Percentiles rank a stretch among this genome's conserved stretches.
Conservation (phyloP, 306 rosid species). For the Inga leiocalycina region DNA sequence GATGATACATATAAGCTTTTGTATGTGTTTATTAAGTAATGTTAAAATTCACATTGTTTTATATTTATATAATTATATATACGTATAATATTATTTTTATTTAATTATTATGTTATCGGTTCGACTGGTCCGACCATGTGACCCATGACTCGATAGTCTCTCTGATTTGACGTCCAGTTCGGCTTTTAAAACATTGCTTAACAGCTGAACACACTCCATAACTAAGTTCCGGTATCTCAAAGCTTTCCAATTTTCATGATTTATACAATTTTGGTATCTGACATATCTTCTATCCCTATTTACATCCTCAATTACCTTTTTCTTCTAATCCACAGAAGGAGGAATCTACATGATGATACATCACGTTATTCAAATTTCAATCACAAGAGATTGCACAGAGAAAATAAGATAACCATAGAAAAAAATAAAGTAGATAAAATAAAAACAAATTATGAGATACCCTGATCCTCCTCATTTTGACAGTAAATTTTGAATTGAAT, state of each 20-base stretch:
- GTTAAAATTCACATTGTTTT: too few species aligned
- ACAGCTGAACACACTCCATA: constrained; percentile 88
- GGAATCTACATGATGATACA: constrained; percentile 58
- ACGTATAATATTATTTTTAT: too few species aligned
- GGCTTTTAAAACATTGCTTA: constrained; percentile 37
- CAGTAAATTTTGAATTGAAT: constrained; percentile 84
- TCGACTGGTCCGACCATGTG: too few species aligned
- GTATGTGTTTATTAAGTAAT: too few species aligned
- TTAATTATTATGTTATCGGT: too few species aligned
- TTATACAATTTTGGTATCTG: constrained; percentile 89
- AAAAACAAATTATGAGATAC: constrained; percentile 35
- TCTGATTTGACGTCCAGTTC: too few species aligned
- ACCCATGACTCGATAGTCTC: too few species aligned
- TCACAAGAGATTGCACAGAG: background rate
- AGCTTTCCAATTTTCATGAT: constrained; percentile 85
- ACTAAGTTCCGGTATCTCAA: constrained; percentile 80
- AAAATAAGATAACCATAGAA: constrained; percentile 1
- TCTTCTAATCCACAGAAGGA: constrained; percentile 93
- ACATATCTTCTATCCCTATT: constrained; percentile 95
- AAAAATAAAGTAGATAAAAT: background rate
- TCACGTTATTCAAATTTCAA: constrained; percentile 13
- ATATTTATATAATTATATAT: too few species aligned
- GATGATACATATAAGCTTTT: too few species aligned
- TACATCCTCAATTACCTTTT: constrained; percentile 87
- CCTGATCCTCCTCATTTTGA: constrained; percentile 92